These are phyloP conservation scores for Neurospora sublineolata DNA, from an alignment of 495 filamentous ascomycete genomes.

Conservation along the genomic window DNA sequence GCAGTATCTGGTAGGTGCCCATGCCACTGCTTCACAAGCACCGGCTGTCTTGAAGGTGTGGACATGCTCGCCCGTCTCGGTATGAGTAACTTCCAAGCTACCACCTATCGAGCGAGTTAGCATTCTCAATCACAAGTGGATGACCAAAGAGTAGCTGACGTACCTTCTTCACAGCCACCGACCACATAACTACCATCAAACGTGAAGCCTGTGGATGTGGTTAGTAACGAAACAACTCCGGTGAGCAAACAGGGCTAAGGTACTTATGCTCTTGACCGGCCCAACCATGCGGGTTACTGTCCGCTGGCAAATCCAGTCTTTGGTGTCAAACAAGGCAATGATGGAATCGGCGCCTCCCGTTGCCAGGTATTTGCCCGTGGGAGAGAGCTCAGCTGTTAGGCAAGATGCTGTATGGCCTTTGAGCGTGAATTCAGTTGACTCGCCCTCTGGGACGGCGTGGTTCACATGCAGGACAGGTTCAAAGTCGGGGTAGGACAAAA, in stretches of 20 bases:
- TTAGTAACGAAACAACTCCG: slow-evolving; percentile 10
- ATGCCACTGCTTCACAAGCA: slow-evolving; percentile 58
- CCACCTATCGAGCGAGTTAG: slow-evolving; percentile 20
- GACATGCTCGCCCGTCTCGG: slow-evolving; percentile 78
- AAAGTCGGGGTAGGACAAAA: slow-evolving; percentile 60
- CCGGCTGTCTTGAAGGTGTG: slow-evolving; percentile 62
- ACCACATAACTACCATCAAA: slow-evolving; percentile 85
- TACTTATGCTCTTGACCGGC: slow-evolving; percentile 68
- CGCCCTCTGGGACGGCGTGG: slow-evolving; percentile 23
- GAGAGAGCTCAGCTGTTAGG: slow-evolving; percentile 57
- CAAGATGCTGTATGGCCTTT: slow-evolving; percentile 76
- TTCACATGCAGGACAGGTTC: slow-evolving; percentile 33
- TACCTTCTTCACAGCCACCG: slow-evolving; percentile 74
- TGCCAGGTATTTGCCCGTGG: slow-evolving; percentile 69
- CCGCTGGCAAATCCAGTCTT: slow-evolving; percentile 78
- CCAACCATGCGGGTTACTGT: slow-evolving; percentile 69
- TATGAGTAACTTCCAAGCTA: slow-evolving; percentile 66
- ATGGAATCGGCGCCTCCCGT: slow-evolving; percentile 83
- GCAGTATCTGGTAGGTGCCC: slow-evolving; percentile 85
- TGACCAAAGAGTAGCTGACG: slow-evolving; percentile 9
- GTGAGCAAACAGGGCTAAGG: slow-evolving; percentile 3
- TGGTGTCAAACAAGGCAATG: slow-evolving; percentile 84
- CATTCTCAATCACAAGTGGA: background rate
- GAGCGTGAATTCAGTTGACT: slow-evolving; percentile 46
- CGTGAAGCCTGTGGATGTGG: slow-evolving; percentile 46